These are phyloP conservation scores for Thinopyrum elongatum DNA, from an alignment of 176 grass and related monocot species.

Conservation along the genomic window DNA sequence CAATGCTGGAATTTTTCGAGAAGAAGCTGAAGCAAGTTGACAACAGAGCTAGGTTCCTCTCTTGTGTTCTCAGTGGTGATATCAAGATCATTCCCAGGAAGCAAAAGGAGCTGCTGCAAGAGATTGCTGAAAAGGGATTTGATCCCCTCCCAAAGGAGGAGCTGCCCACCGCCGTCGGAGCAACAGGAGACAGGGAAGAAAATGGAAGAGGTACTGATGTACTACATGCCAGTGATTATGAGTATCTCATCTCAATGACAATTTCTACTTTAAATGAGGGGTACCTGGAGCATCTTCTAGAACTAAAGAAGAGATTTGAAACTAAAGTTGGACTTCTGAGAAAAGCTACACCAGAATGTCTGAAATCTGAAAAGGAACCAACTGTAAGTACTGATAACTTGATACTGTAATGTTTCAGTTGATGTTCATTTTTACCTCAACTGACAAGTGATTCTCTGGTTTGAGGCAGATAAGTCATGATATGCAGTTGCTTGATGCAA, in stretches of 20 bases:
- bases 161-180: not conserved
- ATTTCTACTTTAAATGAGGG: not conserved
- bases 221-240: not conserved
- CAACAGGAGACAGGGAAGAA: not conserved
- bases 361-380: not conserved
- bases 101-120: not conserved
- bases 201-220: not conserved
- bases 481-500: not conserved
- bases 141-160: not conserved
- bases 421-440: no score
- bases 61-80: not conserved
- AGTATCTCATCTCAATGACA: not conserved
- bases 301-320: not conserved
- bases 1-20: not conserved
- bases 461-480: no score
- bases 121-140: not conserved
- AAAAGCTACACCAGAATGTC: not conserved
- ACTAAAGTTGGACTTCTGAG: not conserved
- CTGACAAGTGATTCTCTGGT: no score
- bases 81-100: not conserved
- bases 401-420: no score
- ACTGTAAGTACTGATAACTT: not conserved
- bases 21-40: not conserved
- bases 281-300: not conserved
- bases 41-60: not conserved